These are phyloP conservation scores for Aspergillaceae sp. DNA, from an alignment of 2,329 filamentous ascomycete genomes.

Conservation along the genomic window DNA sequence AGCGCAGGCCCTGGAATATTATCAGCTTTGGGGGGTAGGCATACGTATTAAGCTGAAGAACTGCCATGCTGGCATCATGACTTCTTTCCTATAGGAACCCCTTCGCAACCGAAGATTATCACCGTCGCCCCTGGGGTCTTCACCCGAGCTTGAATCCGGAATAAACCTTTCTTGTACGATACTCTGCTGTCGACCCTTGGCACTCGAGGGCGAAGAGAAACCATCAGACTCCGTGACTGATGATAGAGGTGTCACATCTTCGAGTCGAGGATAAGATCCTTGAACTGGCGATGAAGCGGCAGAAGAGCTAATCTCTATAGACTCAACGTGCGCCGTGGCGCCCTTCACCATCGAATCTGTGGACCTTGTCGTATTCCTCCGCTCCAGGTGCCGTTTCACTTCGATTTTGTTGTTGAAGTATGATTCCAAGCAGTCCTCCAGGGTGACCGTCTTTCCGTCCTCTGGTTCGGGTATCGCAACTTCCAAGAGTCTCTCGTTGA, in stretches of 20 bases:
- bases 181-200: conserved; percentile 27
- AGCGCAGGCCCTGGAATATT: conserved; percentile 17
- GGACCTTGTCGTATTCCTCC: conserved; percentile 45
- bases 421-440: conserved; percentile 85
- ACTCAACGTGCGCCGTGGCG: conserved; percentile 33
- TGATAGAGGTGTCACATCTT: conserved; percentile 16
- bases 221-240: conserved; percentile 20
- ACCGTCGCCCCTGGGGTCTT: conserved; percentile 13
- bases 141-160: conserved; percentile 36
- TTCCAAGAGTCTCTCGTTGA: conserved; percentile 84
- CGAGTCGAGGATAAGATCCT: conserved; percentile 12
- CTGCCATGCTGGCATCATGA: conserved; percentile 94
- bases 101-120: conserved; percentile 25
- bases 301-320: conserved; percentile 33
- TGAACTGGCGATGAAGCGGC: conserved; percentile 14
- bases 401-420: conserved; percentile 95
- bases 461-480: conserved; percentile 67
- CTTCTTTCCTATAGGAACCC: conserved; percentile 58
- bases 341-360: conserved; percentile 31
- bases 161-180: conserved; percentile 39
- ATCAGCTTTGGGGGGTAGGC: conserved; percentile 25
- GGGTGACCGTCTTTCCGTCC: conserved; percentile 60
- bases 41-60: conserved; percentile 88
- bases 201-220: conserved; percentile 14
- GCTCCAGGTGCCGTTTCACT: conserved; percentile 65